Evolutionary conservation across 257 asterid genomes (phyloP), one percentile per base, ranked within the genome.

Genomic region (Gentiana macrophylla): DNA sequence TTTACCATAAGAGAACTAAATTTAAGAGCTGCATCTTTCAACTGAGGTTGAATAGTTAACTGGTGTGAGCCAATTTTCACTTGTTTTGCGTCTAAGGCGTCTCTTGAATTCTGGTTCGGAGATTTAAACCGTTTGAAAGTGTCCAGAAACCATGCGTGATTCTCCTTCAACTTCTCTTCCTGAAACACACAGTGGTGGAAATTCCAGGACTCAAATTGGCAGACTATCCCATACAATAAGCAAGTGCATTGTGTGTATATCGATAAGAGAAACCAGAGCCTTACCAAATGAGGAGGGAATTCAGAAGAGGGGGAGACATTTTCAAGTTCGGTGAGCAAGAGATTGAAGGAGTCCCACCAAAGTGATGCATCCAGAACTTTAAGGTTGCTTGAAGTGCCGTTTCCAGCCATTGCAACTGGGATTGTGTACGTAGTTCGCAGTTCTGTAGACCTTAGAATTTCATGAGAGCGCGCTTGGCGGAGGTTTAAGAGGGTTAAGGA

Each of bases 311-410:
- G 60, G 12, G 81, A 69, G 49, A 83, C 76, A 56, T 76, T 77
- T 54, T 92, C 95, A 50, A 92, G 95, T 33, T 92, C 89, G 44
- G 76, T 61, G 56, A 87, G 82, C 52, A 92, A 62, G 45, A 52
- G 60, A 54, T 36, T 54, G 77, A 92, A 92, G n/a, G 98, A 83
- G 36, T 92, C 95, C 95, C 96, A 92, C 97, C 97, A 92, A 6
- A 92, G 87, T 2, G 93, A 77, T 32, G 84, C 84, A 54, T 87
- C 98, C 6, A 81, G 77, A 9, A 77, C 41, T 62, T 57, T 71
- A 5, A 59, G 34, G 46, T 76, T 10, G 56, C 37, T 57, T 35
- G 74, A 62, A 54, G 74, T 5, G 9, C 9, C 46, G 9, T 41
- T 41, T 2, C 46, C 46, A 2, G 46, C 46, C 46, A 41, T 41